A percentile compares a stretch with the other conserved stretches of the same genome.
Conservation (phyloP, 2,329 filamentous ascomycete species). For the Ophiostoma ulmi region DNA sequence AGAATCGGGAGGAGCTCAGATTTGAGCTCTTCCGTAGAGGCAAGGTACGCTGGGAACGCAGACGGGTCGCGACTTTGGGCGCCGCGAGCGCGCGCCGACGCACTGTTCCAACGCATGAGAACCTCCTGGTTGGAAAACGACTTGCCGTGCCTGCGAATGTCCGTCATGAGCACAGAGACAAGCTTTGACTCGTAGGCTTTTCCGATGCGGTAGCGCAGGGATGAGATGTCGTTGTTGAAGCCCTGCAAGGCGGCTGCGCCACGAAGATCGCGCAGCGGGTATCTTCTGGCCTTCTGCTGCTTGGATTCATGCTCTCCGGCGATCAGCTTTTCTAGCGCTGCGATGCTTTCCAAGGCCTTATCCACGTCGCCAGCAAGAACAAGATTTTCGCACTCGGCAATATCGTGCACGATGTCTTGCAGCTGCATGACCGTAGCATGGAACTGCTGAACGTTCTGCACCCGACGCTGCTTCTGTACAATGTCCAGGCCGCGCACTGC, state of each 20-base stretch:
- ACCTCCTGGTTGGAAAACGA: slow-evolving; percentile 67
- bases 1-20: slow-evolving; percentile 65
- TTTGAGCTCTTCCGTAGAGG: slow-evolving; percentile 65
- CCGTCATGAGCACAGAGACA: slow-evolving; percentile 67
- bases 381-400: slow-evolving; percentile 70
- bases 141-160: slow-evolving; percentile 75
- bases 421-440: slow-evolving; percentile 80
- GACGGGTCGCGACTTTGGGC: slow-evolving; percentile 62
- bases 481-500: slow-evolving; percentile 79
- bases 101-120: slow-evolving; percentile 75
- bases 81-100: slow-evolving; percentile 67
- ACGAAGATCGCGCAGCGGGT: slow-evolving; percentile 61
- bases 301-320: slow-evolving; percentile 53
- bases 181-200: slow-evolving; percentile 82
- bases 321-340: slow-evolving; percentile 72
- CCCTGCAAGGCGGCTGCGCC: slow-evolving; percentile 74
- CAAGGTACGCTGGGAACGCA: slow-evolving; percentile 71
- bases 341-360: slow-evolving; percentile 70
- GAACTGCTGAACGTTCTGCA: slow-evolving; percentile 79
- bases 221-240: slow-evolving; percentile 69
- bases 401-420: slow-evolving; percentile 67
- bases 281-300: slow-evolving; percentile 20
- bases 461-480: slow-evolving; percentile 72
- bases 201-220: slow-evolving; percentile 74
- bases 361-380: slow-evolving; percentile 83